These are phyloP conservation scores for Beta vulgaris DNA, from an alignment of 148 eudicot genomes.

Conservation along the genomic window DNA sequence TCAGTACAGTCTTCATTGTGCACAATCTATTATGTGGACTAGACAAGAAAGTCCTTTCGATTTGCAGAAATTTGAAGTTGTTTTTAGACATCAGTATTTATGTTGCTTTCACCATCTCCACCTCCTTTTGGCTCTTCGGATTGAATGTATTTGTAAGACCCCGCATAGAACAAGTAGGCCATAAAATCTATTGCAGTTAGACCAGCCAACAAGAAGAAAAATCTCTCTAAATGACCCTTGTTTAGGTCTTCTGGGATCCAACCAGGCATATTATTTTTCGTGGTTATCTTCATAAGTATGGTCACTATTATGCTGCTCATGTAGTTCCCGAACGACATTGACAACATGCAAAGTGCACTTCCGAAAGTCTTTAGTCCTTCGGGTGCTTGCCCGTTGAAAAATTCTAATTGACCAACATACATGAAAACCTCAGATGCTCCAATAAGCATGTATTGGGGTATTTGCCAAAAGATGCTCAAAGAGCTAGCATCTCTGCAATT, in stretches of 20 bases:
- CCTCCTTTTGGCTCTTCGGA: constrained; percentile 26
- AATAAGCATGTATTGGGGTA: constrained; percentile 60
- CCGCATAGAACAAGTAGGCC: constrained; percentile 47
- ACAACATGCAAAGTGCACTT: constrained; percentile 70
- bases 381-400: constrained; percentile 65
- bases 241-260: constrained; percentile 74
- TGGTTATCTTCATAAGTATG: constrained; percentile 52
- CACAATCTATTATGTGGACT: neutral
- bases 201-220: constrained; percentile 54
- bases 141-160: constrained; percentile 50
- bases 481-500: constrained; percentile 38
- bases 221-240: constrained; percentile 57
- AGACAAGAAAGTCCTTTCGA: neutral
- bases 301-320: constrained; percentile 57
- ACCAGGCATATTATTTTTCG: constrained; percentile 43
- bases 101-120: constrained; percentile 4
- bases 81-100: neutral
- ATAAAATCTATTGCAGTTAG: constrained; percentile 46
- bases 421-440: constrained; percentile 82
- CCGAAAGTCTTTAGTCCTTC: constrained; percentile 73
- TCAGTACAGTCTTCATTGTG: neutral
- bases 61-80: neutral
- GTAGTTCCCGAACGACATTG: constrained; percentile 66
- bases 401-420: constrained; percentile 75
- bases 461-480: constrained; percentile 65